Evolutionary conservation across 225 moss, liverwort and hornwort species (phyloP).

Genomic region (Anthoceros angustus): DNA sequence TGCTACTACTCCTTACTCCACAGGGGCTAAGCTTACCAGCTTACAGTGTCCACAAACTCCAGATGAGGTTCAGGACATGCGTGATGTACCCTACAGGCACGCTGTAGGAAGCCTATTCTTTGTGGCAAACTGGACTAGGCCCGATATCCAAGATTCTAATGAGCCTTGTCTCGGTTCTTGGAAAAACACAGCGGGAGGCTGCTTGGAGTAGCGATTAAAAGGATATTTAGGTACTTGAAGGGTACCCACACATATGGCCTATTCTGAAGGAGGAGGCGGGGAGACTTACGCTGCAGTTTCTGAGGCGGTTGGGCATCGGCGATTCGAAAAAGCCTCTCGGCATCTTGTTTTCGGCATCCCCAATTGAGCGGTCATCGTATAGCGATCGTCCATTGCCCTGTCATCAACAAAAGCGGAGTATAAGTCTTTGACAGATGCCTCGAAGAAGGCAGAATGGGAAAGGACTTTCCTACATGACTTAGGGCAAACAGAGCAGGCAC

Average conservation of each 20-base stretch:
- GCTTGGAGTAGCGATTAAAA: not conserved
- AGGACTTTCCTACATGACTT: not conserved
- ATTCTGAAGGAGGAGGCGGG: not conserved
- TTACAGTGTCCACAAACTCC: not conserved
- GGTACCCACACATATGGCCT: not conserved
- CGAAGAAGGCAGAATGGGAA: not conserved
- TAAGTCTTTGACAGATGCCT: not conserved
- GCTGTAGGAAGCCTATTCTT: conserved; percentile 5
- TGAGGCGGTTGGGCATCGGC: not conserved
- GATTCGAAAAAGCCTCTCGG: no score
- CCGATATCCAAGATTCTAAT: not conserved
- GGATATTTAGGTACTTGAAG: not conserved
- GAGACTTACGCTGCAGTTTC: not conserved
- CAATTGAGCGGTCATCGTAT: no score
- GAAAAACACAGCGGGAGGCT: not conserved
- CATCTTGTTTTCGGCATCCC: no score
- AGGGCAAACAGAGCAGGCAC: not conserved
- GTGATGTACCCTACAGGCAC: conserved; percentile 2
- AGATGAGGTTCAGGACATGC: not conserved
- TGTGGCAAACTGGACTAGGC: not conserved
- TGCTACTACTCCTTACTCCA: not conserved
- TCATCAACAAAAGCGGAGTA: no score
- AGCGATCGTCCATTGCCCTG: not conserved
- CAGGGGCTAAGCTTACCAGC: not conserved
- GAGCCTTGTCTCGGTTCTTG: not conserved